Conservation (phyloP, 306 rosid species). For the Alnus rubra region DNA sequence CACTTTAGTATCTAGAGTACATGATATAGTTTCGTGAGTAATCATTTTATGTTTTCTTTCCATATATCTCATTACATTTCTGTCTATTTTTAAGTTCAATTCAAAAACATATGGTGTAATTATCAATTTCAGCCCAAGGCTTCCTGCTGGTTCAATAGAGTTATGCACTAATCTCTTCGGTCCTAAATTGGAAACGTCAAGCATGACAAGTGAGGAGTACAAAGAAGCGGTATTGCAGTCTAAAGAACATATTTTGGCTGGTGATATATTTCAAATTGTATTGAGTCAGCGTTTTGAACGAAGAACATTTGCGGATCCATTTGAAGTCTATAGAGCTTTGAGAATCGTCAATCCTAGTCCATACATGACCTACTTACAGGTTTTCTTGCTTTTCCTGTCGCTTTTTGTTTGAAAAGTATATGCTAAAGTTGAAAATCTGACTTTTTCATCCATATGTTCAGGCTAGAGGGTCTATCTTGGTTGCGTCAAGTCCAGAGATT, state of each 20-base stretch:
- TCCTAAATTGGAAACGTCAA: constrained; percentile 69
- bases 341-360: constrained; percentile 98
- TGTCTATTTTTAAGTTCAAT: constrained; percentile 12
- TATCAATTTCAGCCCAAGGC: constrained; percentile 82
- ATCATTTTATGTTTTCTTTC: constrained; percentile 14
- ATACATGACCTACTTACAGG: constrained; percentile 97
- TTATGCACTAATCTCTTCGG: constrained; percentile 66
- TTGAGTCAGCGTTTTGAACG: constrained; percentile 93
- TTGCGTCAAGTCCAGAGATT: constrained; percentile 99
- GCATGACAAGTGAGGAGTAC: constrained; percentile 81
- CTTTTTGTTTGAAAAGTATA: not conserved
- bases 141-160: constrained; percentile 83
- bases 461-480: constrained; percentile 95
- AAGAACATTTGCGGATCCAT: constrained; percentile 97
- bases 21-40: constrained; percentile 79
- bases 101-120: constrained; percentile 20
- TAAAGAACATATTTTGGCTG: constrained; percentile 92
- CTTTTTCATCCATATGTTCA: constrained; percentile 30
- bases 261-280: constrained; percentile 95
- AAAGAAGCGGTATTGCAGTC: constrained; percentile 80
- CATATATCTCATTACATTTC: not conserved
- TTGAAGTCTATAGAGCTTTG: constrained; percentile 90
- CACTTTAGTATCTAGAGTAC: constrained; percentile 70
- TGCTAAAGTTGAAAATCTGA: constrained; percentile 20
- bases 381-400: constrained; percentile 26